phyloP scores from a whole-genome alignment of 805 yeast genomes.

The Yueomyces sinensis region DNA sequence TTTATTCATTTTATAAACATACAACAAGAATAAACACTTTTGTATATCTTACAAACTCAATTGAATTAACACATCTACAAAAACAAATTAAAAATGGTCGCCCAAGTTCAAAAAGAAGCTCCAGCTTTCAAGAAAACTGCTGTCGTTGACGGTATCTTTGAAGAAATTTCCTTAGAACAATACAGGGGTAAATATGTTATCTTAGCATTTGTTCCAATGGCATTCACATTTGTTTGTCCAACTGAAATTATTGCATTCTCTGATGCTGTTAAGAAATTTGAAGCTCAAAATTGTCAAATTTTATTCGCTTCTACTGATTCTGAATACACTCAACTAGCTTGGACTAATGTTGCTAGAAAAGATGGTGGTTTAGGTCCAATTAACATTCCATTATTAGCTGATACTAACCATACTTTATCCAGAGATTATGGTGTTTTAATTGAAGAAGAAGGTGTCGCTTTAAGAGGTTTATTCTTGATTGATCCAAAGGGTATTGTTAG shows the following conservation, averaged over 20 bases:
- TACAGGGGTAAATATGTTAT: constrained; percentile 98
- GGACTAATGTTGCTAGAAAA: constrained; percentile 94
- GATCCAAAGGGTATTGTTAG: constrained; percentile 92
- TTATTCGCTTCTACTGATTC: constrained; percentile 97
- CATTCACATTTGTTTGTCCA: constrained; percentile 99
- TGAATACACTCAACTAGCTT: constrained; percentile 91
- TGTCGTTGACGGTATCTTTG: constrained; percentile 91
- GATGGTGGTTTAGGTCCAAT: constrained; percentile 98
- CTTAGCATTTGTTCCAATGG: constrained; percentile 94
- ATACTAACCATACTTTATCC: constrained; percentile 90
- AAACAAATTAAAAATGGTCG: constrained; percentile 80
- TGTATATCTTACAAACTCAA: too few species aligned
- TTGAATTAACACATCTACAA: too few species aligned
- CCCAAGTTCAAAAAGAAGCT: constrained; percentile 88
- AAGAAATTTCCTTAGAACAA: constrained; percentile 87
- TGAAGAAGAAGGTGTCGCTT: constrained; percentile 92
- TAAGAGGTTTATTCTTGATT: constrained; percentile 96
- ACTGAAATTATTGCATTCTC: constrained; percentile 98
- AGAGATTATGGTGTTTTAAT: constrained; percentile 95
- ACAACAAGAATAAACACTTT: too few species aligned
- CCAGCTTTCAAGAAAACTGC: constrained; percentile 95
- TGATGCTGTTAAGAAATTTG: constrained; percentile 83
- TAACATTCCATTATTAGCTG: constrained; percentile 89
- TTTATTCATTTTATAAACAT: too few species aligned
- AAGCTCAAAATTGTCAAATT: constrained; percentile 75